phyloP scores from a whole-genome alignment of 2,329 filamentous ascomycete genomes.

The Plectosphaerella sp. region DNA sequence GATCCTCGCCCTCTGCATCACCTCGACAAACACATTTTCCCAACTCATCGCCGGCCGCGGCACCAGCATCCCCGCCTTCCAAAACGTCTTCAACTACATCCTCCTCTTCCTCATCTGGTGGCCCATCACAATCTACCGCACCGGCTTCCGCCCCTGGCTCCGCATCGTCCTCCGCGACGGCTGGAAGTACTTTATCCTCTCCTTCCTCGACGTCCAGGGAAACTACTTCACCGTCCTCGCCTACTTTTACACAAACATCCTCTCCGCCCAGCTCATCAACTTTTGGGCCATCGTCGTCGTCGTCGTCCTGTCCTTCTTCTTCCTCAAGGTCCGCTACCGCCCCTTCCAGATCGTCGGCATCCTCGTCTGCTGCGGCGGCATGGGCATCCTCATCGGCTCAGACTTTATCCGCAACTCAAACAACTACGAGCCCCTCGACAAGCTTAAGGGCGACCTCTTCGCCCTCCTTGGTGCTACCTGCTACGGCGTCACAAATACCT shows the following conservation, averaged over 20 bases:
- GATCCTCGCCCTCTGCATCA: slow-evolving; percentile 83
- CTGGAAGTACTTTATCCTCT: slow-evolving; percentile 91
- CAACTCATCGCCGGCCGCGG: slow-evolving; percentile 61
- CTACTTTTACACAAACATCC: slow-evolving; percentile 86
- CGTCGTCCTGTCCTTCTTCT: slow-evolving; percentile 74
- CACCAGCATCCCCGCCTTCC: slow-evolving; percentile 88
- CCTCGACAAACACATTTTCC: slow-evolving; percentile 86
- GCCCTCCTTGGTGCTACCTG: slow-evolving; percentile 83
- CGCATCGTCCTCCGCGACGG: slow-evolving; percentile 64
- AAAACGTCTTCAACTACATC: slow-evolving; percentile 92
- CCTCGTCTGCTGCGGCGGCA: slow-evolving; percentile 84
- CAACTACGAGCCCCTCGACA: slow-evolving; percentile 61
- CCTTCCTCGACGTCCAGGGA: slow-evolving; percentile 90
- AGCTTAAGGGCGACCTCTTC: slow-evolving; percentile 89
- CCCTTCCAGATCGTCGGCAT: slow-evolving; percentile 81
- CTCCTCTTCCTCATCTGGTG: slow-evolving; percentile 80
- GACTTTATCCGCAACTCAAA: slow-evolving; percentile 80
- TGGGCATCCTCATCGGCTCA: slow-evolving; percentile 78
- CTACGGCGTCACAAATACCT: slow-evolving; percentile 87
- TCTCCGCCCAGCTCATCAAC: slow-evolving; percentile 93
- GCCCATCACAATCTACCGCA: slow-evolving; percentile 70
- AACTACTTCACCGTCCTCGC: slow-evolving; percentile 98
- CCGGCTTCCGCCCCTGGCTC: slow-evolving; percentile 69
- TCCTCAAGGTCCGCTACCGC: slow-evolving; percentile 88
- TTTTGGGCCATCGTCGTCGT: slow-evolving; percentile 98